Evolutionary conservation across 2,329 filamentous ascomycete genomes (phyloP), one percentile per base, ranked within the genome.

Genomic region (Sporothrix sp.): DNA sequence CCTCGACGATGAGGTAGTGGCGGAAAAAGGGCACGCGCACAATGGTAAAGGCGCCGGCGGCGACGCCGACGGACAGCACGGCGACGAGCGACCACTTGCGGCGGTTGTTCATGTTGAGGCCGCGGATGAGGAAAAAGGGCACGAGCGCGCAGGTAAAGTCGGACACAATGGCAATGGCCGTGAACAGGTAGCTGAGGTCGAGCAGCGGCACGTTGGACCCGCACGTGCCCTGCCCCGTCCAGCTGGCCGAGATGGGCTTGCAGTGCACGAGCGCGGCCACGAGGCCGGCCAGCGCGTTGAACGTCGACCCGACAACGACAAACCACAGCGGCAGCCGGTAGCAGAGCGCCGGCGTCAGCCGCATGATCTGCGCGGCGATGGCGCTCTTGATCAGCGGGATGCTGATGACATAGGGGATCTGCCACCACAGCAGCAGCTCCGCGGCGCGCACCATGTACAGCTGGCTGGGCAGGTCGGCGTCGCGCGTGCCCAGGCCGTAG

Each of bases 41-140:
- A 23, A 71, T 61, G 1, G 67, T 65, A 0, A 67, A 66, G 10
- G 61, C 53, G 16, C 68, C 58, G 32, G 62, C 65, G 51, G 70
- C 67, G 5, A 66, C 40, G 18, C 54, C 52, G 16, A 57, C 44
- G 9, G 51, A 49, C 35, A 57, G 43, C 38, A 57, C 48, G 18
- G 14, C 10, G 25, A 57, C 42, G 16, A 57, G 46, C 7, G 52
- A 47, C 37, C 46, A 43, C 50, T 55, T 55, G 23, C 32, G 48
- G 38, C 51, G 51, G 3, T 32, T 3, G 13, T 43, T 33, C 55
- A 57, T 55, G 50, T 55, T 52, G 21, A 57, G 53, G 18, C 47
- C 42, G 39, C 50, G 51, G n/a, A 55, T 50, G 16, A 53, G 37
- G 23, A 57, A 55, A 25, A 51, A 57, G 3, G 55, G 55, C 4